Conservation (phyloP, 495 filamentous ascomycete genomes). For the Penicillium waksmanii region DNA sequence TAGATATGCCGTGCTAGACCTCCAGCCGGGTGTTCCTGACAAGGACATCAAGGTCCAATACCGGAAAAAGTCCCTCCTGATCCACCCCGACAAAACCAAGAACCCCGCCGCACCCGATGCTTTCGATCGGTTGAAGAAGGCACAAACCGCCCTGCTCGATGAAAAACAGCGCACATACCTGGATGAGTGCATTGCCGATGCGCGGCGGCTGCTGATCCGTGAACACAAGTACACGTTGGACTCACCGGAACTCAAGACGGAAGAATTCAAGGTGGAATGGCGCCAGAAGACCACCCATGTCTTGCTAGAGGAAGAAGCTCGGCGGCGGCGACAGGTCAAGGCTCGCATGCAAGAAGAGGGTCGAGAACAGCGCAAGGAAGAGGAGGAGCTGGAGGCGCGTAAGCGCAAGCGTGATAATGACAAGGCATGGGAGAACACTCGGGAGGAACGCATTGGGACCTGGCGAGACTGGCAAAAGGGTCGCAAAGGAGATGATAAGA, state of each 20-base stretch:
- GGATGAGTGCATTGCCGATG: slow-evolving; percentile 95
- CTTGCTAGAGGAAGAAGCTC: slow-evolving; percentile 88
- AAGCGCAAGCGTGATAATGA: slow-evolving; percentile 95
- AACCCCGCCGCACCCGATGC: slow-evolving; percentile 92
- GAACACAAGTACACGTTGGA: slow-evolving; percentile 92
- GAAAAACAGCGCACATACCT: slow-evolving; percentile 85
- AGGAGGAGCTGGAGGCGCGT: slow-evolving; percentile 82
- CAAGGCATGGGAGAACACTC: slow-evolving; percentile 88
- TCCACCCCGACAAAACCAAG: slow-evolving; percentile 97
- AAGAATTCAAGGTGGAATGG: slow-evolving; percentile 83
- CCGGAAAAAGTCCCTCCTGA: slow-evolving; percentile 94
- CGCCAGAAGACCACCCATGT: slow-evolving; percentile 89
- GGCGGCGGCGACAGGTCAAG: slow-evolving; percentile 82
- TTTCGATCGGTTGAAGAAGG: slow-evolving; percentile 96
- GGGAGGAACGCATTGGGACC: slow-evolving; percentile 88
- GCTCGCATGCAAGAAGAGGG: slow-evolving; percentile 97
- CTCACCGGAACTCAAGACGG: slow-evolving; percentile 76
- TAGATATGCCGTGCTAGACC: slow-evolving; percentile 91
- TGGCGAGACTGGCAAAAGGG: slow-evolving; percentile 92
- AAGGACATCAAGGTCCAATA: slow-evolving; percentile 94
- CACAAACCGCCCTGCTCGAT: slow-evolving; percentile 87
- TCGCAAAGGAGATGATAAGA: slow-evolving; percentile 49
- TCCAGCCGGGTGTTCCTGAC: slow-evolving; percentile 93
- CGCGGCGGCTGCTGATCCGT: slow-evolving; percentile 89
- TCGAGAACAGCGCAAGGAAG: slow-evolving; percentile 81